Evolutionary conservation across 73 alveolate genomes (phyloP).

Genomic region (Tetrahymena malaccensis): DNA sequence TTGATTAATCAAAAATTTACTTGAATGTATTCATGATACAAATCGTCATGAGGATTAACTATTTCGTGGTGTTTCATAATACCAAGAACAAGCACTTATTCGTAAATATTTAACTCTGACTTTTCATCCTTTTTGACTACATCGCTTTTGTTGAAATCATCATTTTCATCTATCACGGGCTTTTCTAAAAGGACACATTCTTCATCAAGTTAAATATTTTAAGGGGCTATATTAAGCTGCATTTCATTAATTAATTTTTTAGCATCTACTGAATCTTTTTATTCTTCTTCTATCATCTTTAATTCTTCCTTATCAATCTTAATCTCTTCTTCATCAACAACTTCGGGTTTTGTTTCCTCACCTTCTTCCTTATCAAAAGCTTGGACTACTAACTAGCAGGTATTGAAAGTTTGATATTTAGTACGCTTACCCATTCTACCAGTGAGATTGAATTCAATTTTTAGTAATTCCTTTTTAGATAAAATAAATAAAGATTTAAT

Average conservation of each 20-base stretch:
- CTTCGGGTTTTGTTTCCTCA: not conserved
- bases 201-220: constrained; percentile 56
- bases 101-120: constrained; percentile 57
- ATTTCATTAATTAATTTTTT: constrained; percentile 25
- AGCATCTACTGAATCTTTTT: constrained; percentile 48
- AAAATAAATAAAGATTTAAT: not conserved
- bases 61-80: constrained; percentile 69
- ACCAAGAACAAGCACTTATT: constrained; percentile 76
- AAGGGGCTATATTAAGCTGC: constrained; percentile 22
- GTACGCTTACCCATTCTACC: constrained; percentile 95
- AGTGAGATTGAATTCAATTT: constrained; percentile 73
- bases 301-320: constrained; percentile 15
- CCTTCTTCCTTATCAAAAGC: constrained; percentile 42
- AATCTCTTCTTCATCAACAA: constrained; percentile 1
- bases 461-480: constrained; percentile 25
- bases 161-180: constrained; percentile 75
- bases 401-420: constrained; percentile 79
- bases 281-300: not conserved
- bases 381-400: constrained; percentile 83
- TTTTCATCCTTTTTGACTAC: constrained; percentile 1
- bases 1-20: too few species aligned
- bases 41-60: constrained; percentile 84
- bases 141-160: constrained; percentile 42
- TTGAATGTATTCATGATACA: constrained; percentile 11
- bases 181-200: constrained; percentile 82